These are phyloP conservation scores for Pelargonium cotyledonis DNA, from an alignment of 441 rosid species.

Conservation along the genomic window DNA sequence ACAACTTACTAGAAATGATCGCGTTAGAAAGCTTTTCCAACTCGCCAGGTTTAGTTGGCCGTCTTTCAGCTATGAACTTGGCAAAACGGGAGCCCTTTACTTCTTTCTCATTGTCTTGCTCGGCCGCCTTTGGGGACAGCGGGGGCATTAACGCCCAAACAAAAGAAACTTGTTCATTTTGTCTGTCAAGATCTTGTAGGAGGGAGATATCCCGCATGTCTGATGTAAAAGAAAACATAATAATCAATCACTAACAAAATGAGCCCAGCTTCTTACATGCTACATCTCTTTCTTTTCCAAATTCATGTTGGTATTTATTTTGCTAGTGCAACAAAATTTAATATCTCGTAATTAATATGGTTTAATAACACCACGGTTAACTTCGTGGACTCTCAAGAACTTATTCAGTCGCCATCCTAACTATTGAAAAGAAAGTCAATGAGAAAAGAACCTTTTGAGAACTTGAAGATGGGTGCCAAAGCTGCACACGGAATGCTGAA, in stretches of 20 bases:
- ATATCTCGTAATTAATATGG: background rate
- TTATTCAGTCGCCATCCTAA: too few species aligned
- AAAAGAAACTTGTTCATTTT: conserved; percentile 54
- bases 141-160: conserved; percentile 86
- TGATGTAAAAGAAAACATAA: conserved; percentile 21
- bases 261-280: background rate
- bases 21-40: conserved; percentile 30
- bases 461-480: conserved; percentile 69
- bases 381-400: background rate
- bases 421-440: background rate
- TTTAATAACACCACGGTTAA: background rate
- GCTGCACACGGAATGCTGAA: conserved; percentile 88
- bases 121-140: conserved; percentile 44
- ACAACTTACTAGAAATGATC: conserved; percentile 56
- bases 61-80: conserved; percentile 62
- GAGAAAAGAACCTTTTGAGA: conserved; percentile 54
- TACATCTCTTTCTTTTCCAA: background rate
- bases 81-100: conserved; percentile 80
- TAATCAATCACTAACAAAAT: conserved; percentile 1
- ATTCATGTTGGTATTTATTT: background rate
- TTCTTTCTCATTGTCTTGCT: conserved; percentile 38
- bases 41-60: conserved; percentile 24
- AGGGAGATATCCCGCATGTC: conserved; percentile 50
- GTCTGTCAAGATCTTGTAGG: conserved; percentile 59
- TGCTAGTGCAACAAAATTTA: too few species aligned